phyloP scores from a whole-genome alignment of 116 monocot genomes.

The Trichopus zeylanicus region DNA sequence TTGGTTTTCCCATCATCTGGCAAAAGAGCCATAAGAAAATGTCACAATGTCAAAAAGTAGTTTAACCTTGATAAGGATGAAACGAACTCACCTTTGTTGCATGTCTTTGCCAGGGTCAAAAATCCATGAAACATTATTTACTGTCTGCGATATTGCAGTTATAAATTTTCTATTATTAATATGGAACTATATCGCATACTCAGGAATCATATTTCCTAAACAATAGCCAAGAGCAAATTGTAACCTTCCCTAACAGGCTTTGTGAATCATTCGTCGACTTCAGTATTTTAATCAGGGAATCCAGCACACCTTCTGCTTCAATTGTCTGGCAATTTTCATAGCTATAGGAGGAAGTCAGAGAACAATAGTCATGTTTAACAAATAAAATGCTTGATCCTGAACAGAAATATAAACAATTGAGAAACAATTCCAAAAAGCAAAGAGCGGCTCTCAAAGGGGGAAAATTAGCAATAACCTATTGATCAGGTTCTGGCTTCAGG shows the following conservation, averaged over 20 bases:
- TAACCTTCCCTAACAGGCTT: conserved; percentile 56
- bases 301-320: conserved; percentile 41
- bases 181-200: not conserved
- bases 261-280: conserved; percentile 29
- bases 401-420: no score
- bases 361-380: not conserved
- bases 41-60: conserved; percentile 6
- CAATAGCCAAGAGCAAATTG: not conserved
- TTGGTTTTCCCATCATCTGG: conserved; percentile 18
- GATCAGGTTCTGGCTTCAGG: no score
- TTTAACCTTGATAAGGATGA: no score
- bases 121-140: conserved; percentile 49
- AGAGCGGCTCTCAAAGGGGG: no score
- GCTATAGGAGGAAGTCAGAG: conserved; percentile 23
- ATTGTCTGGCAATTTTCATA: conserved; percentile 38
- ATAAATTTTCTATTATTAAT: not conserved
- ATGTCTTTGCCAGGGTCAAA: conserved; percentile 31
- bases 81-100: conserved; percentile 40
- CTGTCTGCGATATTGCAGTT: conserved; percentile 36
- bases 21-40: conserved; percentile 11
- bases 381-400: not conserved
- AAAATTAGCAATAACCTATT: no score
- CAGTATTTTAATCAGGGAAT: conserved; percentile 38
- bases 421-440: no score
- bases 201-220: not conserved